Conservation (phyloP, 768 basidiomycete genomes). For the Boletus rufocinnamomeus region DNA sequence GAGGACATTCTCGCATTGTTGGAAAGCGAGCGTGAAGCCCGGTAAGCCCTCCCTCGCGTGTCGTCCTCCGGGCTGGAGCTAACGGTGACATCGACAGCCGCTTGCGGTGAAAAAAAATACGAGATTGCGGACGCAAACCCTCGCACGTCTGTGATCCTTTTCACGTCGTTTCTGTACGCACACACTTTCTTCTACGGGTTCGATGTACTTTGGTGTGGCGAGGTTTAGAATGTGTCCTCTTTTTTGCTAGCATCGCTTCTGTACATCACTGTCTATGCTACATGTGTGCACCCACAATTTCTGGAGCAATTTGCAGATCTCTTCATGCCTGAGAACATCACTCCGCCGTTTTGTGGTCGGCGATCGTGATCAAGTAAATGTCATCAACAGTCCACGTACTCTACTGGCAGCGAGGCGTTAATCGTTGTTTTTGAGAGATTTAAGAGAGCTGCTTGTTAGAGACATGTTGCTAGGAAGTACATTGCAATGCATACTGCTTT, state of each 20-base stretch:
- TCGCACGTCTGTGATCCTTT: not conserved
- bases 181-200: not conserved
- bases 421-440: not conserved
- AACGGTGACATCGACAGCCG: constrained; percentile 14
- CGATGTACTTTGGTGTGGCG: not conserved
- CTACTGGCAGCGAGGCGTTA: too few species aligned
- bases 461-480: constrained; percentile 33
- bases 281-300: not conserved
- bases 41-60: constrained; percentile 2
- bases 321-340: not conserved
- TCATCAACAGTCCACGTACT: too few species aligned
- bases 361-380: not conserved
- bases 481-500: constrained; percentile 31
- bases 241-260: constrained; percentile 7
- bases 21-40: constrained; percentile 97
- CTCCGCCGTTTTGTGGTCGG: not conserved
- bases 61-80: not conserved
- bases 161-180: not conserved
- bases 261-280: constrained; percentile 7
- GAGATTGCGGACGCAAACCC: not conserved
- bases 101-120: constrained; percentile 19
- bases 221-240: not conserved
- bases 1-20: constrained; percentile 95
- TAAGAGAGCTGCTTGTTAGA: constrained; percentile 17
- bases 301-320: not conserved